Percentiles rank a stretch among this genome's conserved stretches.
Evolutionary conservation across 495 filamentous ascomycete genomes (phyloP).

Genomic region (Hypomontagnella submonticulosa): DNA sequence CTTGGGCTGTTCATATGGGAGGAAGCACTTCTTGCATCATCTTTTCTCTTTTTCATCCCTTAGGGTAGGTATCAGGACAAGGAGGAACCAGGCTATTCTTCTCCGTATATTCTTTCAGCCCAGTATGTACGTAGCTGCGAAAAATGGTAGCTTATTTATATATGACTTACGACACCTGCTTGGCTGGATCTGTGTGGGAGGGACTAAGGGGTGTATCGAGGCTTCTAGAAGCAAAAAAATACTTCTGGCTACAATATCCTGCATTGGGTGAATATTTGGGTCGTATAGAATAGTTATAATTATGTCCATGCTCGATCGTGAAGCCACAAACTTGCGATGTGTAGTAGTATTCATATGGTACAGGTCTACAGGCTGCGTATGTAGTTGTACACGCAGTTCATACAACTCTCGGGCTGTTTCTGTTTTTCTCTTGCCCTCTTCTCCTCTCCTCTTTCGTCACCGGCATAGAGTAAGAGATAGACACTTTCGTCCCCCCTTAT

Average conservation of each 20-base stretch:
- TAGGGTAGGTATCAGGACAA: too few relatives aligned
- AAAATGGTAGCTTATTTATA: too few relatives aligned
- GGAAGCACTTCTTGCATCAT: conserved; percentile 9
- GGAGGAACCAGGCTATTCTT: too few relatives aligned
- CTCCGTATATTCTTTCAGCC: too few relatives aligned
- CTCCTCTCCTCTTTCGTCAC: neutral
- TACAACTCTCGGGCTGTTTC: conserved; percentile 9
- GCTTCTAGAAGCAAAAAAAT: too few relatives aligned
- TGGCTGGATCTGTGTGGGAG: too few relatives aligned
- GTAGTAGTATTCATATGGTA: conserved; percentile 31
- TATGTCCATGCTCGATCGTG: neutral
- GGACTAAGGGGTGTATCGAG: too few relatives aligned
- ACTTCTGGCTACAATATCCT: too few relatives aligned
- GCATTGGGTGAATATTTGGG: too few relatives aligned
- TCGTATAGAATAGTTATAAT: neutral
- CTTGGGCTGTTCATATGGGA: conserved; percentile 3
- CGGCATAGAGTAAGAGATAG: neutral
- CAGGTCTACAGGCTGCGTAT: conserved; percentile 28
- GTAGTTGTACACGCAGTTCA: conserved; percentile 16
- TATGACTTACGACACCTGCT: too few relatives aligned
- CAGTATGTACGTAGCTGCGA: too few relatives aligned
- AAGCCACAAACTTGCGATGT: neutral
- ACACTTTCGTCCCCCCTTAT: too few relatives aligned
- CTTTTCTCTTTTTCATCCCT: neutral
- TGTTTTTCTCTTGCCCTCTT: neutral